Percentiles rank a stretch among this genome's conserved stretches.
Conservation (phyloP, 83 land plant species). For the Picea abies region DNA sequence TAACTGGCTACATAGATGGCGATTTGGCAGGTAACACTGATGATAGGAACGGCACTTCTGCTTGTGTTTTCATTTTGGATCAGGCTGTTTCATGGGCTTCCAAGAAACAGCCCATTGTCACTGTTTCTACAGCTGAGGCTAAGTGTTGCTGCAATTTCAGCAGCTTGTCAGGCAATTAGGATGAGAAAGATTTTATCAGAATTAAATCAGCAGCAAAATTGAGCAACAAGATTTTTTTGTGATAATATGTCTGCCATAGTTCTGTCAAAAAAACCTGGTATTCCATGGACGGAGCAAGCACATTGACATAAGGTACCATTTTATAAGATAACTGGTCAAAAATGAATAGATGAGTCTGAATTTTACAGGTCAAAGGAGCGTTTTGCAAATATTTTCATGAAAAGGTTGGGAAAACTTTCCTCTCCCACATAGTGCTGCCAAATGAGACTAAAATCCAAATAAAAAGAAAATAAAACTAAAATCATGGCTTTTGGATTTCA, state of each 20-base stretch:
- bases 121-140: not conserved
- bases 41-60: not conserved
- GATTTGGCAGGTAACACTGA: not conserved
- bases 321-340: not conserved
- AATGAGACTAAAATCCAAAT: too few species aligned
- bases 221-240: not conserved
- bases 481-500: too few species aligned
- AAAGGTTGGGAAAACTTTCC: not conserved
- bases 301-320: not conserved
- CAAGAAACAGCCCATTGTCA: not conserved
- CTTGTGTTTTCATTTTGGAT: not conserved
- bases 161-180: not conserved
- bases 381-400: not conserved
- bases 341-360: not conserved
- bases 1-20: not conserved
- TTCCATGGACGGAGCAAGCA: not conserved
- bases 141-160: not conserved
- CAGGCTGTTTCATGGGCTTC: not conserved
- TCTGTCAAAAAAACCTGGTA: not conserved
- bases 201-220: not conserved
- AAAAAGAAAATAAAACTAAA: too few species aligned
- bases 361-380: not conserved
- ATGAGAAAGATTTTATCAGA: conserved; percentile 1
- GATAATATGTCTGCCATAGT: not conserved
- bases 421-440: too few species aligned